These are phyloP conservation scores for Grifola frondosa DNA, from an alignment of 1,284 basidiomycete species.

Conservation along the genomic window DNA sequence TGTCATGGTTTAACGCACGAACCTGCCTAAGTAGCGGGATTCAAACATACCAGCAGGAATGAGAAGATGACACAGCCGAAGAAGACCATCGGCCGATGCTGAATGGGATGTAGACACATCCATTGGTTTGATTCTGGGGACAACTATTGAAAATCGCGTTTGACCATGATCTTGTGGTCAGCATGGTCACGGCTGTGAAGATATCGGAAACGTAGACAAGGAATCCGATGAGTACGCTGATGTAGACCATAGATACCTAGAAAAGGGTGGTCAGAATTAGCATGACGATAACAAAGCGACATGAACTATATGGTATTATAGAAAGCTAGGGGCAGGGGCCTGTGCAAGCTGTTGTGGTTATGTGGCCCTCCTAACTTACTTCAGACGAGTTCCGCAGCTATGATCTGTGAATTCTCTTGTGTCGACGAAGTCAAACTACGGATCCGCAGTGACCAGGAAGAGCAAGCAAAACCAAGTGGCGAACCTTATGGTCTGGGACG, in stretches of 20 bases:
- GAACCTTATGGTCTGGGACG: slow-evolving; percentile 96
- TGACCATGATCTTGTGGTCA: slow-evolving; percentile 89
- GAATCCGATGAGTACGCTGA: slow-evolving; percentile 91
- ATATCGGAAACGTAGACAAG: slow-evolving; percentile 97
- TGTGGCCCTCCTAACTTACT: no score
- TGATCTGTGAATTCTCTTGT: slow-evolving; percentile 89
- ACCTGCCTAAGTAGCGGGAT: slow-evolving; percentile 4
- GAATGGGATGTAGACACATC: slow-evolving; percentile 89
- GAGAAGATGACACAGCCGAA: slow-evolving; percentile 98
- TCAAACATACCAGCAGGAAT: slow-evolving; percentile 76
- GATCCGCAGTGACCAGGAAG: slow-evolving; percentile 6
- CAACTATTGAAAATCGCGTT: slow-evolving; percentile 87
- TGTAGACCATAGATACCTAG: slow-evolving; percentile 89
- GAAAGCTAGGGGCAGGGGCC: no score
- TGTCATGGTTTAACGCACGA: slow-evolving; percentile 24
- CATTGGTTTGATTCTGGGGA: slow-evolving; percentile 43
- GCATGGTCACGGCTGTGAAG: slow-evolving; percentile 95
- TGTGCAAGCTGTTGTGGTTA: no score
- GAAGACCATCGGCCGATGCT: slow-evolving; percentile 93
- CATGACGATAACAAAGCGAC: no score
- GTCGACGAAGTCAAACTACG: slow-evolving; percentile 96
- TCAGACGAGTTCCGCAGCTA: slow-evolving; percentile 82
- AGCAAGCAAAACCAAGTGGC: slow-evolving; percentile 2
- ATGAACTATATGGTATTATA: no score
- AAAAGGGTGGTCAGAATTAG: not conserved